phyloP scores from a whole-genome alignment of 306 rosid genomes.

The Heteromeles arbutifolia region DNA sequence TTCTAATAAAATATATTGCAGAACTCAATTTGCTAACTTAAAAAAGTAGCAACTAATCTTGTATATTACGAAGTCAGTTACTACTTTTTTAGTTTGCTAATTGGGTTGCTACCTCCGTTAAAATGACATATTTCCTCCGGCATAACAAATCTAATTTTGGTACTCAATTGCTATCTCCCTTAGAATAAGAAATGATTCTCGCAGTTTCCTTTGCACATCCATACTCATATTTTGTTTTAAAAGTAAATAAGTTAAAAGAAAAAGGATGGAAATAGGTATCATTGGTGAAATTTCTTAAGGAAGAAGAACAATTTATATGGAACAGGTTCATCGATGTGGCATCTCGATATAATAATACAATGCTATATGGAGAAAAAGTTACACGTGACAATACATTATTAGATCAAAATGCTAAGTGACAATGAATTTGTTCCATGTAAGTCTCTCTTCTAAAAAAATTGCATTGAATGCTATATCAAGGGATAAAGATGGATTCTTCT shows the following conservation, averaged over 20 bases:
- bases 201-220: neutral
- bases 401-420: neutral
- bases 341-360: too few species aligned
- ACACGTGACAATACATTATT: too few species aligned
- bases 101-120: neutral
- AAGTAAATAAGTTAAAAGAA: neutral
- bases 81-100: neutral
- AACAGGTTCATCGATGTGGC: too few species aligned
- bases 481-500: neutral
- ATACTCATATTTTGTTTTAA: neutral
- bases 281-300: neutral
- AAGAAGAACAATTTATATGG: neutral
- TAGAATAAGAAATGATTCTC: too few species aligned
- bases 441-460: too few species aligned
- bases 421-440: neutral
- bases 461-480: neutral
- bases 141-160: too few species aligned
- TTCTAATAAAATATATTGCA: neutral
- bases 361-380: too few species aligned
- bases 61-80: too few species aligned
- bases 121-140: too few species aligned
- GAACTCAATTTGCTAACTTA: neutral
- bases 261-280: neutral
- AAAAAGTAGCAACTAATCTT: too few species aligned
- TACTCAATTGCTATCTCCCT: too few species aligned